A percentile compares a stretch with the other conserved stretches of the same genome.
Evolutionary conservation across 176 grass and related monocot genomes (phyloP).

Genomic region (Triticum dicoccoides): DNA sequence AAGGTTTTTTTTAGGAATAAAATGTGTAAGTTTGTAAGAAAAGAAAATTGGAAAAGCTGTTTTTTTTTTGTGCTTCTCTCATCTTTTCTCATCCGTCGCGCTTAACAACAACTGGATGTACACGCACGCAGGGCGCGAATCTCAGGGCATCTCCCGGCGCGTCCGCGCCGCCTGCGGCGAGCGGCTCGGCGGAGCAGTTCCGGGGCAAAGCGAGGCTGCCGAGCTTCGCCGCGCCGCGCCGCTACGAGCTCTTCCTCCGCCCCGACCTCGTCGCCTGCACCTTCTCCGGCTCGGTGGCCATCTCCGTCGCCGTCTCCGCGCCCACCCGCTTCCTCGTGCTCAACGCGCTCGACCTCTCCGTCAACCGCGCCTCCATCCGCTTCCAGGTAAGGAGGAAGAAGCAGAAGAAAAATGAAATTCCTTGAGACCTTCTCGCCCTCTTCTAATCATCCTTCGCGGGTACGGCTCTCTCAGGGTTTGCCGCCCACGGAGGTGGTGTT

Average conservation of each 20-base stretch:
- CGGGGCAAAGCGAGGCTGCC: conserved; percentile 54
- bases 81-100: not conserved
- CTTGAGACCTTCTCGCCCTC: not conserved
- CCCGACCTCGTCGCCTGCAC: conserved; percentile 54
- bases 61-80: not conserved
- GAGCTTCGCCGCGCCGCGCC: conserved; percentile 46
- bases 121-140: conserved; percentile 31
- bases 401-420: not conserved
- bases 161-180: not conserved
- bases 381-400: conserved; percentile 17
- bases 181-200: conserved; percentile 33
- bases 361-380: conserved; percentile 45
- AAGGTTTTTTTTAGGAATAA: too few species aligned
- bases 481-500: conserved; percentile 29
- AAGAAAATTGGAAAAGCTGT: not conserved
- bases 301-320: conserved; percentile 45
- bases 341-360: conserved; percentile 58
- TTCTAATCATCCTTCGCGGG: not conserved
- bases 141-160: not conserved
- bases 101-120: not conserved
- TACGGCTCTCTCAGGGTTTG: conserved; percentile 14
- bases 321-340: conserved; percentile 73
- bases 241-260: conserved; percentile 54
- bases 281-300: conserved; percentile 48
- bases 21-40: too few species aligned